Conservation (phyloP, 495 filamentous ascomycete species). For the Clohesyomyces aquaticus region DNA sequence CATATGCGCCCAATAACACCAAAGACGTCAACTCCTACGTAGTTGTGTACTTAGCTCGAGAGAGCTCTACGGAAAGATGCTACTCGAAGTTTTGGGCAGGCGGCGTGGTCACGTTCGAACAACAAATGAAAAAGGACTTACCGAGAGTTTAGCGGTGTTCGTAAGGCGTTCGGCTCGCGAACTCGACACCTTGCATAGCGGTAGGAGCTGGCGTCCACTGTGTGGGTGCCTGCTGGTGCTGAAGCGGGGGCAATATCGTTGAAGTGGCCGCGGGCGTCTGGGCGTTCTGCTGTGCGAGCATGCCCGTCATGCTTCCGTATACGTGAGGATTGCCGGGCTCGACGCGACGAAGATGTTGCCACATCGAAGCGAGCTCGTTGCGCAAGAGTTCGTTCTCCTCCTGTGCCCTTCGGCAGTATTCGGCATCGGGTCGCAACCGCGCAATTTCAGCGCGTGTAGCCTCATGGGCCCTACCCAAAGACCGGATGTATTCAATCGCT, state of each 20-base stretch:
- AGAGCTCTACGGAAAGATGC: conserved; percentile 22
- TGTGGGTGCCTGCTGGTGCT: conserved; percentile 23
- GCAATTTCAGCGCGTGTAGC: conserved; percentile 29
- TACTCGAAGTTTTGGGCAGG: no score
- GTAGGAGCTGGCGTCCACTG: conserved; percentile 24
- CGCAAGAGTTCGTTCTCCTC: conserved; percentile 39
- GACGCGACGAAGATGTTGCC: conserved; percentile 40
- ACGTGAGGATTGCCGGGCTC: conserved; percentile 39
- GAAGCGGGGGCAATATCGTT: conserved; percentile 32
- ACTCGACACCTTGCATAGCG: conserved; percentile 41
- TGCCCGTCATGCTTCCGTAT: conserved; percentile 36
- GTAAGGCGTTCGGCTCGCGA: conserved; percentile 33
- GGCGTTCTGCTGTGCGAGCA: conserved; percentile 34
- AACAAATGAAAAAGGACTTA: no score
- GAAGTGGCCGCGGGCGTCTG: conserved; percentile 15
- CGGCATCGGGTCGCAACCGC: conserved; percentile 36
- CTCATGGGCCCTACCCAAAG: conserved; percentile 25
- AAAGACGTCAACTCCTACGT: no score
- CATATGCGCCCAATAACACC: no score
- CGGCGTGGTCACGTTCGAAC: no score
- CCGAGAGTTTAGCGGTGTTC: conserved; percentile 42
- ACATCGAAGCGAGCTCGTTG: conserved; percentile 35
- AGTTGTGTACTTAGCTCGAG: no score
- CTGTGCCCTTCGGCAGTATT: conserved; percentile 30
- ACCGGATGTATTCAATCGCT: conserved; percentile 44